Conservation (phyloP, 2,329 filamentous ascomycete genomes). For the Claviceps pusilla region DNA sequence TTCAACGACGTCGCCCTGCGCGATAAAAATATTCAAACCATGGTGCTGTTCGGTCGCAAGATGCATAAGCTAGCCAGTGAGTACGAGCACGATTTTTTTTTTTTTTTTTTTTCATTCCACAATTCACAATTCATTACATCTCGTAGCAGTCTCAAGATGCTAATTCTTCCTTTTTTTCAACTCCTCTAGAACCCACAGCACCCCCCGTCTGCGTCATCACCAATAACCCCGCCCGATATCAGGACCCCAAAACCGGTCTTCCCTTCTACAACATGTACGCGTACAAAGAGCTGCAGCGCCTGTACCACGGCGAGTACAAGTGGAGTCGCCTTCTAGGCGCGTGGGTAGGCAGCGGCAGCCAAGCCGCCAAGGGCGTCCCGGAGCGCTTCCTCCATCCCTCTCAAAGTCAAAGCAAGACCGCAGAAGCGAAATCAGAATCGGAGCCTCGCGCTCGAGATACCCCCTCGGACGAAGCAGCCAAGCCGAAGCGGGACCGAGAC, state of each 20-base stretch:
- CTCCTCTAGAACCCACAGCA: constrained; percentile 31
- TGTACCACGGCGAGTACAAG: constrained; percentile 57
- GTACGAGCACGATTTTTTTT: constrained; percentile 10
- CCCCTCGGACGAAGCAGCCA: neutral
- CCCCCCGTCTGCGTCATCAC: constrained; percentile 64
- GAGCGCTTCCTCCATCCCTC: constrained; percentile 47
- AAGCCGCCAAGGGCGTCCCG: constrained; percentile 62
- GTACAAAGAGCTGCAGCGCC: constrained; percentile 66
- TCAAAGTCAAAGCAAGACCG: constrained; percentile 2
- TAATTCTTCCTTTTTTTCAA: neutral
- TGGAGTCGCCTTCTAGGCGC: constrained; percentile 73
- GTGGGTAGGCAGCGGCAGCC: constrained; percentile 57
- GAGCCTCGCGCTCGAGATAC: neutral
- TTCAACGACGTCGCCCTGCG: constrained; percentile 42
- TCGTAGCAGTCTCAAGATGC: no score
- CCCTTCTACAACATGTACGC: constrained; percentile 67
- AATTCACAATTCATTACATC: no score
- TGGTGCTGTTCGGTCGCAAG: constrained; percentile 43
- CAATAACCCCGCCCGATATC: constrained; percentile 63
- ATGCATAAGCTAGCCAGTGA: constrained; percentile 42
- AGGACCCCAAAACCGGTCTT: constrained; percentile 71
- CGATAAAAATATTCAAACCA: constrained; percentile 41
- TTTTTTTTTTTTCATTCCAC: no score
- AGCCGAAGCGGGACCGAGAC: neutral
- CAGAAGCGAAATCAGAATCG: neutral